Percentiles rank a stretch among this genome's conserved stretches.
phyloP scores from a whole-genome alignment of 441 rosid species.

The Euphorbia corollata region DNA sequence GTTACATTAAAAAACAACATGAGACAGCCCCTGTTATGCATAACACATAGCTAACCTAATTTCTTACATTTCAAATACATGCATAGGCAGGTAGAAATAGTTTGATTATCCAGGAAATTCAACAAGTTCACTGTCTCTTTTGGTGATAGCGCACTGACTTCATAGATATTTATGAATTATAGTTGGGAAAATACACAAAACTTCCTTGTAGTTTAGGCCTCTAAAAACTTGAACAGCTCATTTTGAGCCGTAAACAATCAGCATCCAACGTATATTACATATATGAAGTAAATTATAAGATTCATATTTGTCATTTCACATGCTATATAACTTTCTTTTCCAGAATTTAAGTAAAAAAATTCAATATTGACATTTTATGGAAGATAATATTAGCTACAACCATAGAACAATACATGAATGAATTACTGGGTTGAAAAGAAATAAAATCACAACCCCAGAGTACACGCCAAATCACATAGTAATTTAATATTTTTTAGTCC shows the following conservation, averaged over 20 bases:
- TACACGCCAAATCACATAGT: not conserved
- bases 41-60: no score
- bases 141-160: not conserved
- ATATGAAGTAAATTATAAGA: not conserved
- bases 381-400: not conserved
- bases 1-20: slow-evolving; percentile 22
- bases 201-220: not conserved
- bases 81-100: not conserved
- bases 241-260: not conserved
- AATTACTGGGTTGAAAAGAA: not conserved
- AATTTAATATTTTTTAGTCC: not conserved
- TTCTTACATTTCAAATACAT: not conserved
- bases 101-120: not conserved
- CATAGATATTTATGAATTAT: not conserved
- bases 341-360: not conserved
- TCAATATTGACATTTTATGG: not conserved
- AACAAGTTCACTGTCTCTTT: not conserved
- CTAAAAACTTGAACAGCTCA: not conserved
- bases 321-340: not conserved
- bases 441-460: not conserved
- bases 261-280: not conserved
- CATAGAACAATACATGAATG: not conserved
- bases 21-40: slow-evolving; percentile 9
- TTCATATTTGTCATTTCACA: not conserved
- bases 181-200: not conserved